These are phyloP conservation scores for Pseudocercospora fuligena DNA, from an alignment of 2,329 filamentous ascomycete genomes.

Conservation along the genomic window DNA sequence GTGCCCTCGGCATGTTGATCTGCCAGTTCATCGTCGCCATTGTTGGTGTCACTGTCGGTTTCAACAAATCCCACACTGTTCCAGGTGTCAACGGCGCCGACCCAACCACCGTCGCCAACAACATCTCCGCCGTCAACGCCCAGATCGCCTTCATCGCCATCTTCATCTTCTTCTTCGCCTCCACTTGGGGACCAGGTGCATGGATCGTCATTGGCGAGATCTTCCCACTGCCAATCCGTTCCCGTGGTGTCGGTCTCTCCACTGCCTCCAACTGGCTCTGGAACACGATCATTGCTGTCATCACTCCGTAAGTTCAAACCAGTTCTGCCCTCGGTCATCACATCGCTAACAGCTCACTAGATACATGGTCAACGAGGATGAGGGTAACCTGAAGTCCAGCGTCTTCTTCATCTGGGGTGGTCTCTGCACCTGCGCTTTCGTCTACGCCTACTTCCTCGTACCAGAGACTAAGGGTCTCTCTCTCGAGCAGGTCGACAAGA, in stretches of 20 bases:
- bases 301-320: conserved; percentile 52
- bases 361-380: conserved; percentile 66
- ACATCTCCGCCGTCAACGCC: conserved; percentile 55
- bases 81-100: conserved; percentile 40
- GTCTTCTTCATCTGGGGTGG: conserved; percentile 54
- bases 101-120: conserved; percentile 52
- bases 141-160: conserved; percentile 89
- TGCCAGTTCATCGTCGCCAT: conserved; percentile 89
- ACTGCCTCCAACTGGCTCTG: conserved; percentile 92
- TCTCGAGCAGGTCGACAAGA: conserved; percentile 84
- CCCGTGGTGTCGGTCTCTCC: conserved; percentile 82
- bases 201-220: conserved; percentile 83
- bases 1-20: conserved; percentile 80
- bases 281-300: conserved; percentile 47
- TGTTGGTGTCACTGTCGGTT: conserved; percentile 51
- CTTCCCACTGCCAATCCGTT: conserved; percentile 86
- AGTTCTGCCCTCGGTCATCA: conserved; percentile 53
- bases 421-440: conserved; percentile 59
- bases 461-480: conserved; percentile 90
- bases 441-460: conserved; percentile 54
- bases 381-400: conserved; percentile 56
- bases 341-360: conserved; percentile 40
- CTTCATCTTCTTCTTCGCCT: conserved; percentile 92
- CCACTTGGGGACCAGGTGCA: conserved; percentile 80
- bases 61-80: conserved; percentile 39